Conservation (phyloP, 2,329 filamentous ascomycete genomes). For the Hypomyces rosellus region DNA sequence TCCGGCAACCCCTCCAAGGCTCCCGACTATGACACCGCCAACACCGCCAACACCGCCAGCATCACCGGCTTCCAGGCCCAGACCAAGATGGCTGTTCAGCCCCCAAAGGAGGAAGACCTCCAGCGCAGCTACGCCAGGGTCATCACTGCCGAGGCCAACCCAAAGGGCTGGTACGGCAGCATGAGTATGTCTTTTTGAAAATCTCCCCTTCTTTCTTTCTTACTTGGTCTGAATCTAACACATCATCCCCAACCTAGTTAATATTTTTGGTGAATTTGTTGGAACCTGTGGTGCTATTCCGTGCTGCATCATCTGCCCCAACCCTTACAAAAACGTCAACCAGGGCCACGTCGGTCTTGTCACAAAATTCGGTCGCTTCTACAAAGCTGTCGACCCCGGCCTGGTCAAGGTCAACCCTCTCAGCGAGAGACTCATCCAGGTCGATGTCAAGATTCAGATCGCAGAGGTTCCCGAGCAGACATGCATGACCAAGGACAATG, state of each 20-base stretch:
- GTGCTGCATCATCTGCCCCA: conserved; percentile 87
- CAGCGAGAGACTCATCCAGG: conserved; percentile 79
- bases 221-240: background rate
- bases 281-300: conserved; percentile 82
- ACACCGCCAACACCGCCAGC: too few species aligned
- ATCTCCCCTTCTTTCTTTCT: background rate
- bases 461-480: conserved; percentile 93
- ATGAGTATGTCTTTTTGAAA: conserved; percentile 57
- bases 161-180: conserved; percentile 81
- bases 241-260: conserved; percentile 42
- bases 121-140: conserved; percentile 71
- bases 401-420: conserved; percentile 97
- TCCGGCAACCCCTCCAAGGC: conserved; percentile 26
- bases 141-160: conserved; percentile 58
- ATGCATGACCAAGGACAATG: conserved; percentile 99
- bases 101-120: conserved; percentile 74
- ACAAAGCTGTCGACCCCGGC: conserved; percentile 92
- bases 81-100: conserved; percentile 64
- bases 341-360: conserved; percentile 95
- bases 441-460: conserved; percentile 99
- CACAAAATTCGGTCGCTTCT: conserved; percentile 92
- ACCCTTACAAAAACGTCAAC: conserved; percentile 86
- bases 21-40: conserved; percentile 14
- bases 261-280: conserved; percentile 64
- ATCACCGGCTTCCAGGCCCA: conserved; percentile 42